Percentiles rank a stretch among this genome's conserved stretches.
Conservation (phyloP, 306 rosid genomes). For the Nissolia schottii region DNA sequence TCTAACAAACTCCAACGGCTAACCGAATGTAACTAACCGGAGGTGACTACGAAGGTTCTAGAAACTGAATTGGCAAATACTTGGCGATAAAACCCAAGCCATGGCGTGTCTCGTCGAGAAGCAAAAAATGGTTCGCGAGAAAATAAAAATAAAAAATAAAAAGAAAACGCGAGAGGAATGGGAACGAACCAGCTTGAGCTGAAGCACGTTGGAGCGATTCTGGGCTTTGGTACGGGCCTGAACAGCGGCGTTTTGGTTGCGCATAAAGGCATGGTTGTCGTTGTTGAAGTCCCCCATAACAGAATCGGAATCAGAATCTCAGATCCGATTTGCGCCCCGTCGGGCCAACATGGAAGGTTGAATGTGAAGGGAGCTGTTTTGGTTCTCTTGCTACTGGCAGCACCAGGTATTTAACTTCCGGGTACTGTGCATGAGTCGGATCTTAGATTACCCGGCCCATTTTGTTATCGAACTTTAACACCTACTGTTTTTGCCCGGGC, state of each 20-base stretch:
- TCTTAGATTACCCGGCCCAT: background rate
- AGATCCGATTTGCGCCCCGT: background rate
- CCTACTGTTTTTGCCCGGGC: background rate
- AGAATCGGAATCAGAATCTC: background rate
- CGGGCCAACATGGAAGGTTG: background rate
- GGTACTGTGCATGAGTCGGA: background rate
- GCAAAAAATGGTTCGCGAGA: background rate
- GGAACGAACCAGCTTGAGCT: conserved; percentile 75
- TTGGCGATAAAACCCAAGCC: no score
- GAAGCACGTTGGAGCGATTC: conserved; percentile 96
- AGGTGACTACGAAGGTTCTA: background rate
- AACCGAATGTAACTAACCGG: background rate
- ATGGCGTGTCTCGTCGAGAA: background rate
- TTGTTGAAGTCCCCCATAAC: background rate
- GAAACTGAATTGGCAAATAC: background rate
- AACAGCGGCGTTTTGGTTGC: conserved; percentile 97
- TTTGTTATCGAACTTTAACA: no score
- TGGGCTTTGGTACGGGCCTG: conserved; percentile 98
- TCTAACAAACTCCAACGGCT: background rate
- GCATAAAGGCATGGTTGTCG: conserved; percentile 67
- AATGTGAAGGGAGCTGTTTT: background rate
- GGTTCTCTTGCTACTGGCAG: background rate
- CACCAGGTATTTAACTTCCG: background rate
- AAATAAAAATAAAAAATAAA: no score
- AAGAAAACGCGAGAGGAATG: no score